Conservation (phyloP, 176 grass and related monocot genomes). For the Coix lacrymajobi region DNA sequence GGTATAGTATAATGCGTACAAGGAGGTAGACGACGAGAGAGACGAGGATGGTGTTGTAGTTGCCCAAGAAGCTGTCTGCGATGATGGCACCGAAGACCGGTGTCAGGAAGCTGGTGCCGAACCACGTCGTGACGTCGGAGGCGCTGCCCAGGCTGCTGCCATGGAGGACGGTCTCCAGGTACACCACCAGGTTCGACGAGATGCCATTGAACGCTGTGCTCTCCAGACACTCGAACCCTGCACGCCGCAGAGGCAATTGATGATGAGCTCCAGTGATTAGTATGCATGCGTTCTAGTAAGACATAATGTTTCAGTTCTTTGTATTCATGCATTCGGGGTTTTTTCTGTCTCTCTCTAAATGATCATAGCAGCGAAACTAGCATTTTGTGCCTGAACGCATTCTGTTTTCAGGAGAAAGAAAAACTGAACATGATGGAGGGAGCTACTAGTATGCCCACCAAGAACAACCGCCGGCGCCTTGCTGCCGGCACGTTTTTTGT, state of each 20-base stretch:
- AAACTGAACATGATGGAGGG: background rate
- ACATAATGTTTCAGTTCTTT: background rate
- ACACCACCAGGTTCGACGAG: constrained; percentile 51
- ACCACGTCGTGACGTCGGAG: constrained; percentile 47
- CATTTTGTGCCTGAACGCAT: background rate
- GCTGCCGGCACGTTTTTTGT: constrained; percentile 15
- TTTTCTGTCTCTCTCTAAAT: background rate
- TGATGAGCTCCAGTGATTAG: background rate
- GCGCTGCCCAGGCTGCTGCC: constrained; percentile 48
- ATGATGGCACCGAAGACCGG: constrained; percentile 58
- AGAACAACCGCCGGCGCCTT: constrained; percentile 30
- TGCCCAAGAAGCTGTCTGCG: constrained; percentile 56
- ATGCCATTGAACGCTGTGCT: constrained; percentile 55
- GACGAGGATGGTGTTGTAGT: constrained; percentile 54
- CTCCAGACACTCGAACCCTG: constrained; percentile 59
- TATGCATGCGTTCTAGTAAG: too few species aligned
- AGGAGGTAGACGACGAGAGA: constrained; percentile 51
- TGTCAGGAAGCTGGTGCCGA: constrained; percentile 48
- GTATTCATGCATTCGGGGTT: background rate
- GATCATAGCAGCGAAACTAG: background rate
- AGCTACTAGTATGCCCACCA: constrained; percentile 24
- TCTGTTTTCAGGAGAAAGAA: background rate
- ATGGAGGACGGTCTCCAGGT: constrained; percentile 48
- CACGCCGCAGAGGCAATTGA: background rate
- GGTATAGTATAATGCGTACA: background rate